A percentile compares a stretch with the other conserved stretches of the same genome.
These are phyloP conservation scores for Apophysomyces elegans DNA, from an alignment of 371 early-diverging fungal genomes.

Conservation along the genomic window DNA sequence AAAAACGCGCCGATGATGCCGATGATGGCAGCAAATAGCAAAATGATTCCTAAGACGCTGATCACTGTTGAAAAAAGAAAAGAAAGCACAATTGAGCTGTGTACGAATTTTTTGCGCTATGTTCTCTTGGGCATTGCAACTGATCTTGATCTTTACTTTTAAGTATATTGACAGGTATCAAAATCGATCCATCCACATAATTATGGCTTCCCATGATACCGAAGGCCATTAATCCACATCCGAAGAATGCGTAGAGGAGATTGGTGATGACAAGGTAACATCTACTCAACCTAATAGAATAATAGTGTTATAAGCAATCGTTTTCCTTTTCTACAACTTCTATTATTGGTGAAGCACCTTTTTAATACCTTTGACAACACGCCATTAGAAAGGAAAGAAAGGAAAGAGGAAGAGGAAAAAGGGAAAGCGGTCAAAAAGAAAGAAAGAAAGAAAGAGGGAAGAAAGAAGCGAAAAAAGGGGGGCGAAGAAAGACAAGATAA, in stretches of 20 bases:
- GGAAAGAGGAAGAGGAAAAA: constrained; percentile 7
- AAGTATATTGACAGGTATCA: constrained; percentile 44
- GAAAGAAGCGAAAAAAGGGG: not conserved
- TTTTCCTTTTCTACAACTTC: not conserved
- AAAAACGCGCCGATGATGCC: constrained; percentile 42
- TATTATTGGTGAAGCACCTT: constrained; percentile 1
- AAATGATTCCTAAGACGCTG: constrained; percentile 42
- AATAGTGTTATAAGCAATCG: not conserved
- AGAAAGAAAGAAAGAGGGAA: not conserved
- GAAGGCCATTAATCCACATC: constrained; percentile 37
- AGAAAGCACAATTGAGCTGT: constrained; percentile 1
- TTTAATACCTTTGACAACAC: constrained; percentile 49
- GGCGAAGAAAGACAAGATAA: not conserved
- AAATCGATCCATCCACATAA: constrained; percentile 30
- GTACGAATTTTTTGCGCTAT: not conserved
- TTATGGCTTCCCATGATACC: constrained; percentile 40
- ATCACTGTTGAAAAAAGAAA: constrained; percentile 30
- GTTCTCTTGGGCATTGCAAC: not conserved
- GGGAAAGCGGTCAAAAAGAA: constrained; percentile 15
- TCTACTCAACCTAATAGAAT: constrained; percentile 33
- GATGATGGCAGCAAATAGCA: constrained; percentile 40
- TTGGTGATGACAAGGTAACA: constrained; percentile 37
- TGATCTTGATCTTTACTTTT: constrained; percentile 32
- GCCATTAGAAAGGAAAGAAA: constrained; percentile 25
- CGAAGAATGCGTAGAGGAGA: constrained; percentile 39